Percentiles rank a stretch among this genome's conserved stretches.
phyloP scores from a whole-genome alignment of 805 yeast species.

The Metschnikowia lachancei region DNA sequence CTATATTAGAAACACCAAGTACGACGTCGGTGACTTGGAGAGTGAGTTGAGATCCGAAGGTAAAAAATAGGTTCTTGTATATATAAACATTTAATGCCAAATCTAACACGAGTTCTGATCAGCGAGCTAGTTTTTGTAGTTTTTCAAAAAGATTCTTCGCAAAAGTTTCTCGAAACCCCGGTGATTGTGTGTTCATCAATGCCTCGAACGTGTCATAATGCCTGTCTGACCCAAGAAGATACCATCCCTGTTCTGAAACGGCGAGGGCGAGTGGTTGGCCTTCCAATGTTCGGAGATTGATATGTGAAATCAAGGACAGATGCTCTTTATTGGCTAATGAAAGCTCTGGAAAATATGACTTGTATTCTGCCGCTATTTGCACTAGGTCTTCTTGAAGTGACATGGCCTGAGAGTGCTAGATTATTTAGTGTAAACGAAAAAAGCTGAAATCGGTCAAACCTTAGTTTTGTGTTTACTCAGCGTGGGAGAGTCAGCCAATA shows the following conservation, averaged over 20 bases:
- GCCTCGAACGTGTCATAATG: slow-evolving; percentile 20
- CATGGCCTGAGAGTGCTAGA: background rate
- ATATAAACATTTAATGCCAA: slow-evolving; percentile 2
- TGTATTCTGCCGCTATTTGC: slow-evolving; percentile 12
- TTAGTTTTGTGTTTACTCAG: background rate
- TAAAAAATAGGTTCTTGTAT: slow-evolving; percentile 12
- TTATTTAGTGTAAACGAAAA: background rate
- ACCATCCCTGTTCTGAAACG: slow-evolving; percentile 18
- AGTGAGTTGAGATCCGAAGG: slow-evolving; percentile 26
- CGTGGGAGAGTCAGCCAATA: too few relatives aligned
- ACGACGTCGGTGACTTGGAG: slow-evolving; percentile 67
- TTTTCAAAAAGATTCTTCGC: slow-evolving; percentile 14
- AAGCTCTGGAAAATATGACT: slow-evolving; percentile 14
- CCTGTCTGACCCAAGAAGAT: background rate
- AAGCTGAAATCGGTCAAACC: background rate
- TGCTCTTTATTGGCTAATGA: background rate
- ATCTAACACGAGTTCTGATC: slow-evolving; percentile 1
- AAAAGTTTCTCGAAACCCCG: slow-evolving; percentile 15
- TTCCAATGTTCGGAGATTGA: slow-evolving; percentile 14
- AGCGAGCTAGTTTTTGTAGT: slow-evolving; percentile 9
- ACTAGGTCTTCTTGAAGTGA: slow-evolving; percentile 6
- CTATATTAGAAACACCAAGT: slow-evolving; percentile 77
- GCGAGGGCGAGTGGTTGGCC: slow-evolving; percentile 4
- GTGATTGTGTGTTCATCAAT: slow-evolving; percentile 15
- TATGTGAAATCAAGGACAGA: background rate